Evolutionary conservation across 2,329 filamentous ascomycete species (phyloP), one percentile per base, ranked within the genome.

Genomic region (Colletotrichum sublineola): DNA sequence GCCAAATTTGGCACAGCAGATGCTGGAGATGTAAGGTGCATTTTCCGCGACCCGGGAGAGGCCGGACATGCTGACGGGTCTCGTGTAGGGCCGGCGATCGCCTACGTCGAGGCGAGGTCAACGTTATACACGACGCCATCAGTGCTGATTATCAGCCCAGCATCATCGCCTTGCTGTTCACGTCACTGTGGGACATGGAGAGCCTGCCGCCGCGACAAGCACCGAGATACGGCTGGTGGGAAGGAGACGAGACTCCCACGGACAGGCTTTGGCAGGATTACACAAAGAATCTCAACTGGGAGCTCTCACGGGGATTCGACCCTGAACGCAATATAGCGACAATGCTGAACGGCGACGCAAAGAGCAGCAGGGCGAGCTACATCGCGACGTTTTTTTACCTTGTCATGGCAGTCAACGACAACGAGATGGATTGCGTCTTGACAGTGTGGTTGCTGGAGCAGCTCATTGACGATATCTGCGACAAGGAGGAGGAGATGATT

Each of bases 351-450:
- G 77, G 78, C 31, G 80, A 82, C 70, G 78, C 79, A 24, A 80
- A 78, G 63, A 82, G 80, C 66, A 86, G 83, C 74, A 80, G 84
- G 58, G 83, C 82, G 48, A 83, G 82, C 66, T 85, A 85, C 76
- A 84, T 85, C 66, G 82, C 84, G 52, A 85, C 83, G 44, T 85
- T 85, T 76, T 84, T 86, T 76, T 86, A 85, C 75, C 80, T 86
- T 53, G 82, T 83, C 78, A 81, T 84, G 58, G 84, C 85, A 72
- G 76, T 86, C 69, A 83, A 83, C 50, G 80, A 84, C 65, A 80
- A 78, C 48, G 78, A 79, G 42, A 80, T 86, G 50, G 83, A 85
- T 72, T 81, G 82, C 36, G 83, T 84, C 67, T 79, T 86, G 48
- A 80, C 84, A 7, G 83, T 83, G 71, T 85, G 83, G 83, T 81